Evolutionary conservation across 164 flowering plant species (phyloP).

Genomic region (Annona cherimola): DNA sequence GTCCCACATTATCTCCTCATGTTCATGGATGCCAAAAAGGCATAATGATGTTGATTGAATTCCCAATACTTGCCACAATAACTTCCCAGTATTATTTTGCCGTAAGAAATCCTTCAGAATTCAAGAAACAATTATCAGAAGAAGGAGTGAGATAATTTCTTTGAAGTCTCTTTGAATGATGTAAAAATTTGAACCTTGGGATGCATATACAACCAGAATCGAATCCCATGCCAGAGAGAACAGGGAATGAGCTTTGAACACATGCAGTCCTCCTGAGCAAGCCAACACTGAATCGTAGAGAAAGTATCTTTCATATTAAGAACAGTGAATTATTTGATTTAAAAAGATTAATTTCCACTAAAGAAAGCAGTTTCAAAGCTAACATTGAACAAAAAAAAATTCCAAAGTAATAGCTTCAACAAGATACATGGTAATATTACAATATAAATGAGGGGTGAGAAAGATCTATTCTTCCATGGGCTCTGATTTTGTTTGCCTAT

Average conservation of each 20-base stretch:
- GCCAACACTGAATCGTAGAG: conserved; percentile 74
- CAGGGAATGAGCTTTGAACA: conserved; percentile 53
- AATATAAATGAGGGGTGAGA: too few species aligned
- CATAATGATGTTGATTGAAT: conserved; percentile 74
- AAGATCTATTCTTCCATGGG: too few species aligned
- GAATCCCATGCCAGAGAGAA: conserved; percentile 59
- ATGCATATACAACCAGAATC: conserved; percentile 97
- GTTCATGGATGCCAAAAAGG: conserved; percentile 80
- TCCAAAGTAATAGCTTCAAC: too few species aligned
- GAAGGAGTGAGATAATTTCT: background rate
- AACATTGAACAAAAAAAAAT: too few species aligned
- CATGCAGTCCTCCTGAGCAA: conserved; percentile 88
- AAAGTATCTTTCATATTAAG: background rate
- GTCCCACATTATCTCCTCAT: conserved; percentile 93
- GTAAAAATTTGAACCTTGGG: conserved; percentile 61
- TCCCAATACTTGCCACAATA: conserved; percentile 94
- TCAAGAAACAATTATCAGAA: background rate
- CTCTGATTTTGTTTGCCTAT: too few species aligned
- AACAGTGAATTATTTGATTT: background rate
- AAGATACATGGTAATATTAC: too few species aligned
- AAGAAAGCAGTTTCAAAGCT: background rate
- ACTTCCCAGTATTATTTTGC: conserved; percentile 94
- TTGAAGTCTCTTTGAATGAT: background rate
- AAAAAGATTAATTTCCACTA: background rate
- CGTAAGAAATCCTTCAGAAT: conserved; percentile 73